phyloP scores from a whole-genome alignment of 2,329 filamentous ascomycete genomes.

The Pseudogymnoascus sp. region DNA sequence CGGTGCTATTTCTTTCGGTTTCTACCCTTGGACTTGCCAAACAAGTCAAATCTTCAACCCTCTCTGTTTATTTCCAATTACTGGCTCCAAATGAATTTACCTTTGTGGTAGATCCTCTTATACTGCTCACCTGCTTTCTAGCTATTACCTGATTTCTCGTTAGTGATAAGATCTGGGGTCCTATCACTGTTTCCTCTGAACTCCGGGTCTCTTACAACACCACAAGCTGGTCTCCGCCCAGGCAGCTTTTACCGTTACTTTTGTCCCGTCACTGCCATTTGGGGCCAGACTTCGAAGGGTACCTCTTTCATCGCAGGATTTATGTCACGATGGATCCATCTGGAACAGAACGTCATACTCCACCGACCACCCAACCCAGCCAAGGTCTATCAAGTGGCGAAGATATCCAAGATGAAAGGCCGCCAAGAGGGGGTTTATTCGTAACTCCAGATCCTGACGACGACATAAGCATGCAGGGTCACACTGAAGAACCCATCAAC shows the following conservation, averaged over 20 bases:
- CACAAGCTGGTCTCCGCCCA: not conserved
- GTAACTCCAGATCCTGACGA: not conserved
- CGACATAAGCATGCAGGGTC: not conserved
- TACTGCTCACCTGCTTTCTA: not conserved
- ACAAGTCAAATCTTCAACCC: not conserved
- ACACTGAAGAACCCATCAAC: not conserved
- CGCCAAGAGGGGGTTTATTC: not conserved
- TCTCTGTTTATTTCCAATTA: not conserved
- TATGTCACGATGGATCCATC: not conserved
- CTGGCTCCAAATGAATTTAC: not conserved
- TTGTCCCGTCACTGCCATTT: not conserved
- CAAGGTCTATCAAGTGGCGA: not conserved
- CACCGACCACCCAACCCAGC: not conserved
- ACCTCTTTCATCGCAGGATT: not conserved
- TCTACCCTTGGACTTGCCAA: not conserved
- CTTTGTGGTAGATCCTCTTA: not conserved
- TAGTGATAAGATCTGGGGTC: not conserved
- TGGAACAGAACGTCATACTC: not conserved
- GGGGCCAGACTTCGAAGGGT: not conserved
- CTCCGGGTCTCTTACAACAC: not conserved
- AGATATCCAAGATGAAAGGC: not conserved
- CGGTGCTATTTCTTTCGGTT: not conserved
- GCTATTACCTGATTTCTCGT: too few relatives aligned
- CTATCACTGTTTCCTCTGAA: not conserved
- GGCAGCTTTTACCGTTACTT: not conserved